phyloP scores from a whole-genome alignment of 1,284 basidiomycete species.

The Fistulinella staudtii region DNA sequence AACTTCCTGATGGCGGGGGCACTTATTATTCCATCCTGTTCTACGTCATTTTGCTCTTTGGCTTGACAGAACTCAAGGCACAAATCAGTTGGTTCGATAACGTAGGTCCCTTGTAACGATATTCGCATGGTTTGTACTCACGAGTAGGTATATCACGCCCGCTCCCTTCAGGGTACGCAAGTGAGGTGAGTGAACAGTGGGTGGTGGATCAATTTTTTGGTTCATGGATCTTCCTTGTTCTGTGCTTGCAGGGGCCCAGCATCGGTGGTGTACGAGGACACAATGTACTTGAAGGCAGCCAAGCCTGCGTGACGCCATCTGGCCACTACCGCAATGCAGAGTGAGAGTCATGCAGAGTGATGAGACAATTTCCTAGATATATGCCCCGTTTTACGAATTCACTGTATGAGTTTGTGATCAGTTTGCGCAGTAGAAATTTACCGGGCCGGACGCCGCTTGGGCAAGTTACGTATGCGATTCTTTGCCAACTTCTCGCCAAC shows the following conservation, averaged over 20 bases:
- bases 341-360: no score
- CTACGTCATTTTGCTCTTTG: conserved; percentile 40
- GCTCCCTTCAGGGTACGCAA: conserved; percentile 20
- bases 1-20: conserved; percentile 15
- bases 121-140: neutral
- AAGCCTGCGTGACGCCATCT: conserved; percentile 4
- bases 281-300: conserved; percentile 4
- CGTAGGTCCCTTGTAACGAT: conserved; percentile 16
- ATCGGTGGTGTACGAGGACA: conserved; percentile 36
- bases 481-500: no score
- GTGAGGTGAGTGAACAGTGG: conserved; percentile 23
- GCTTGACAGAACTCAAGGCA: conserved; percentile 42
- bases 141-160: no score
- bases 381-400: no score
- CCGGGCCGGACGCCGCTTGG: no score
- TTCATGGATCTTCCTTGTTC: neutral
- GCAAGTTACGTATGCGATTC: no score
- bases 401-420: no score
- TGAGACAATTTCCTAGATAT: no score
- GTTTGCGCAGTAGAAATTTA: no score
- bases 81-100: conserved; percentile 42
- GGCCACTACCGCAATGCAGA: no score
- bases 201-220: no score
- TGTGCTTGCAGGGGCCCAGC: conserved; percentile 33
- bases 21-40: conserved; percentile 34